Evolutionary conservation across 108 stramenopile genomes (phyloP).

Genomic region (Cylindrotheca fusiformis): DNA sequence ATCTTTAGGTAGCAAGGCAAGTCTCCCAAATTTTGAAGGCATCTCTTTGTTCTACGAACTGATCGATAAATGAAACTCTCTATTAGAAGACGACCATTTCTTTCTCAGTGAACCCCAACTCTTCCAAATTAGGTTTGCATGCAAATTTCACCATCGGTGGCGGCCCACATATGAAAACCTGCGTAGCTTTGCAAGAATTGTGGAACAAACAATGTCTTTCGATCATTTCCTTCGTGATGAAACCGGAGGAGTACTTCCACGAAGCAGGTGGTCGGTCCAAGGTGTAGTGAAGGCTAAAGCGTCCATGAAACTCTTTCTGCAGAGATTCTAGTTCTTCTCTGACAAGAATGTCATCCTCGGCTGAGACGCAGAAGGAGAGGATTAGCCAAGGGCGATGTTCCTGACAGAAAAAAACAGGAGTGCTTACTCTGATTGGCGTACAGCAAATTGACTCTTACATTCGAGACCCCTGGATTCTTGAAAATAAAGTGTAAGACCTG

Average conservation of each 20-base stretch:
- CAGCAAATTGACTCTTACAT: constrained; percentile 64
- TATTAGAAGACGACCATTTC: constrained; percentile 88
- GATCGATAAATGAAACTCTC: no score
- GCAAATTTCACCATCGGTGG: constrained; percentile 99
- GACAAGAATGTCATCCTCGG: constrained; percentile 95
- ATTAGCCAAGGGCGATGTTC: neutral
- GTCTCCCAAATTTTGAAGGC: no score
- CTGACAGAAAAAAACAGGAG: constrained; percentile 1
- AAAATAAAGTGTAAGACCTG: constrained; percentile 84
- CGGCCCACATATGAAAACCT: constrained; percentile 98
- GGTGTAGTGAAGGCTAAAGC: constrained; percentile 91
- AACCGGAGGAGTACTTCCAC: constrained; percentile 87
- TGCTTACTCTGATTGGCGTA: constrained; percentile 80
- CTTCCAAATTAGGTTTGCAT: constrained; percentile 87
- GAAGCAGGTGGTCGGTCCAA: constrained; percentile 60
- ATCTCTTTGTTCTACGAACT: constrained; percentile 1
- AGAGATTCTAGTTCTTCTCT: constrained; percentile 85
- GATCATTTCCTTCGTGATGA: constrained; percentile 94
- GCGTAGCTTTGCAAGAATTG: constrained; percentile 47
- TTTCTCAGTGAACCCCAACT: constrained; percentile 84
- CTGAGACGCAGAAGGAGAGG: constrained; percentile 6
- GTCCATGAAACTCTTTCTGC: constrained; percentile 55
- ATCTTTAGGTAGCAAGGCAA: no score
- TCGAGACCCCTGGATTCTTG: constrained; percentile 28
- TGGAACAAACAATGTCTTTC: constrained; percentile 58